phyloP scores from a whole-genome alignment of 2,329 filamentous ascomycete genomes.

The Taxawa tesnikishii region DNA sequence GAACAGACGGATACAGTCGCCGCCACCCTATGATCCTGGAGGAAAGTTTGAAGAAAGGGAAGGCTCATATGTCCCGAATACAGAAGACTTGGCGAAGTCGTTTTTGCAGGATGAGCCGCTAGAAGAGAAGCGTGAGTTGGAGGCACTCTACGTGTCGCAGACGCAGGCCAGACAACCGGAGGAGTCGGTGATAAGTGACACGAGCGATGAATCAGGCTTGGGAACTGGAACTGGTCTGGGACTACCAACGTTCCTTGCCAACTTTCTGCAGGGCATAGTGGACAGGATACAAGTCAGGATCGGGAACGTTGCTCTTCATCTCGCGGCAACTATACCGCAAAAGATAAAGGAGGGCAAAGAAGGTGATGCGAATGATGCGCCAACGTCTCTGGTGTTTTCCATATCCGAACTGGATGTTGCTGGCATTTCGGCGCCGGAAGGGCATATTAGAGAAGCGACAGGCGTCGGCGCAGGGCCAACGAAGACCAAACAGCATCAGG shows the following conservation, averaged over 20 bases:
- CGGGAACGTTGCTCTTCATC: slow-evolving; percentile 50
- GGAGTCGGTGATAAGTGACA: slow-evolving; percentile 41
- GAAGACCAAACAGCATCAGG: neutral
- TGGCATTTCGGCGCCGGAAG: too few relatives aligned
- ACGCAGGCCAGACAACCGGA: slow-evolving; percentile 43
- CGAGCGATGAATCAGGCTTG: slow-evolving; percentile 45
- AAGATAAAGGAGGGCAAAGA: neutral
- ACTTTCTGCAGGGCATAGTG: slow-evolving; percentile 60
- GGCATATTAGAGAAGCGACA: neutral
- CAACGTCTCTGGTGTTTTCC: neutral
- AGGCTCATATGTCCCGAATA: slow-evolving; percentile 45
- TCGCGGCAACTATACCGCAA: slow-evolving; percentile 33
- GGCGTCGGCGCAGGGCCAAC: too few relatives aligned
- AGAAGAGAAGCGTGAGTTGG: slow-evolving; percentile 53
- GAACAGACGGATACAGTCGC: slow-evolving; percentile 19
- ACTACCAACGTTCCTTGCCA: slow-evolving; percentile 57
- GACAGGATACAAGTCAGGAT: slow-evolving; percentile 59
- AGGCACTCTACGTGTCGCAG: slow-evolving; percentile 54
- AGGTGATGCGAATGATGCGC: neutral
- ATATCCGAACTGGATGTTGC: neutral
- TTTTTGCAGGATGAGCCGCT: slow-evolving; percentile 62
- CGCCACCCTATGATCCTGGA: slow-evolving; percentile 13
- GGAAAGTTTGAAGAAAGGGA: slow-evolving; percentile 17
- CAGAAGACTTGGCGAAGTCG: slow-evolving; percentile 62
- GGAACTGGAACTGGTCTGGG: slow-evolving; percentile 62